phyloP scores from a whole-genome alignment of 1,284 basidiomycete species.

The Ustilago lituana region DNA sequence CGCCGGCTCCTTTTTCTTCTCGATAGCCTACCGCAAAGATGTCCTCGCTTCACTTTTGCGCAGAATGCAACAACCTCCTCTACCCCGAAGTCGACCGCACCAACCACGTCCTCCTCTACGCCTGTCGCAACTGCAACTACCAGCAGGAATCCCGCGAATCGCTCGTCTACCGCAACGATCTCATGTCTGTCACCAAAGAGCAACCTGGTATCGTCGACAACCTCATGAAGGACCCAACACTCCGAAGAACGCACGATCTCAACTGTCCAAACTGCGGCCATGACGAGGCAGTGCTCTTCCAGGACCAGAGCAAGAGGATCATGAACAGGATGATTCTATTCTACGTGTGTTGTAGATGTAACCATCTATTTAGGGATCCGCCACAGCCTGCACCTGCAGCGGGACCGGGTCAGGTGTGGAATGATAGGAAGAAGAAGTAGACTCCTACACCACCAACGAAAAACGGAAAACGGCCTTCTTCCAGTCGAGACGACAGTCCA shows the following conservation, averaged over 20 bases:
- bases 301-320: conserved; percentile 65
- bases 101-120: conserved; percentile 86
- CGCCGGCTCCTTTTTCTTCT: no score
- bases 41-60: conserved; percentile 64
- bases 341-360: conserved; percentile 63
- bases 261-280: conserved; percentile 62
- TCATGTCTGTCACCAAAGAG: conserved; percentile 91
- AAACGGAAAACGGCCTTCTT: not conserved
- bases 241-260: conserved; percentile 69
- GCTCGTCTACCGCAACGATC: conserved; percentile 91
- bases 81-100: conserved; percentile 84
- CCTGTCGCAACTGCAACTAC: conserved; percentile 90
- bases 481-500: no score
- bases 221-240: conserved; percentile 87
- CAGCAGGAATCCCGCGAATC: conserved; percentile 86
- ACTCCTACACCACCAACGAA: not conserved
- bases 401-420: conserved; percentile 48
- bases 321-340: conserved; percentile 65
- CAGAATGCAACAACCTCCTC: conserved; percentile 81
- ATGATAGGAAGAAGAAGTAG: conserved; percentile 51
- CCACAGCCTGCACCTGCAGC: conserved; percentile 24
- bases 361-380: conserved; percentile 60
- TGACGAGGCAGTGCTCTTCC: conserved; percentile 61
- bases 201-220: conserved; percentile 90
- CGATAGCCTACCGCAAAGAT: conserved; percentile 15